Base-by-base conservation (phyloP, 306 rosid species). In the Bauhinia variegata region DNA sequence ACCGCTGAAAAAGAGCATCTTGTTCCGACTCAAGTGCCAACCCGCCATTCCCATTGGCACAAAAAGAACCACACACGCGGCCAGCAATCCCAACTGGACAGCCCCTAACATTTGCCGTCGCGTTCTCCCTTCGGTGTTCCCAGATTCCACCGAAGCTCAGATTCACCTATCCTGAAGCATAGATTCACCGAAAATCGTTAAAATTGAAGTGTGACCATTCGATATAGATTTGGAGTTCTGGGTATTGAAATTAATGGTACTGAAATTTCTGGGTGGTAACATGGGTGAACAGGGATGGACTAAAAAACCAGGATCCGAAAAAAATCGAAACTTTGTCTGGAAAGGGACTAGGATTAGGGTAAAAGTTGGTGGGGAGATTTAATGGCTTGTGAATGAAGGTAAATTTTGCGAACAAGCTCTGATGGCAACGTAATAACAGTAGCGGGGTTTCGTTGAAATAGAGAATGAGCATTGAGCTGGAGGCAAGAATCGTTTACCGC, bases 11-110 rank as follows among this genome's bases (percentile, higher is more conserved):
- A 92, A 92, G 48, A 92, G 91, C 77, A 89, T 86, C 60, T 92
- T 92, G 84, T 92, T 92, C 44, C 98, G 92, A 77, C 98, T 89
- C 65, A 89, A 82, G 60, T 92, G 98, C 86, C 89, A 92, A 12
- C 98, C 95, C 5, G 98, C 98, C 96, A 92, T 89, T 32, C 80
- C 95, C 98, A 92, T 92, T 16, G 96, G 98, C 23, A 92, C 98
- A 70, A 92, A 79, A 16, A 92, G 77, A 49, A 92, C 98, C 31
- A 92, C 83, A 53, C 89, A 86, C 30, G 98, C 96, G 5, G 98
- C 98, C 43, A 87, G 56, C n/a, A 84, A 18, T 1, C 96, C 98
- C 74, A 85, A 72, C 23, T 82, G 92, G 53, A 87, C 80, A 17
- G 92, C 89, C 42, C 98, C 96, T 12, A 87, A 75, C 92, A 87